Base-by-base conservation (phyloP, 805 yeast species). In the Saturnispora silvae region DNA sequence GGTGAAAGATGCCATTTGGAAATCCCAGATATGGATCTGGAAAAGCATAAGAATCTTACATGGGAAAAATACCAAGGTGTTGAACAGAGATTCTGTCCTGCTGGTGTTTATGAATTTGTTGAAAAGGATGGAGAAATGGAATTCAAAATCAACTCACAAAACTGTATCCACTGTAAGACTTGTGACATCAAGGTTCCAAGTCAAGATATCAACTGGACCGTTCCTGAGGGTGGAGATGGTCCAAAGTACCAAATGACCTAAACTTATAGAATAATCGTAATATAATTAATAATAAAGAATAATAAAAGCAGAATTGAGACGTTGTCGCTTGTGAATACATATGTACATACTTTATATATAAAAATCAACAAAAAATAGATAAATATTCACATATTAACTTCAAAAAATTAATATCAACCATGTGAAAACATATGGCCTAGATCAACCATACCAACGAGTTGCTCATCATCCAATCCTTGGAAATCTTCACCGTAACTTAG, bases 221-320 rank as follows among this genome's bases (percentile, higher is more conserved):
- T 85, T n/a, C 98, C 98, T 6, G 97, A 92, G 64, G 97, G 98
- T 43, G 96, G 97, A 22, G 98, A 82, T 57, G 98, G 98, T 11
- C 98, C 98, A 40, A 92, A 92, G 59, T 92, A 92, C 57, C 78
- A 79, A 57, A 74, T 84, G 78, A 79, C 94, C 5, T 58, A 24
- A 45, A 29, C 11, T 11, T 11, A n/a, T 8, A 22, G 10, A 22
- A 22, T 22, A 8, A 22, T 22, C 7, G 7, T 22, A 22, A 22
- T 22, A 10, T 22, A 22, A n/a, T 22, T 8, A 22, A 8, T 22
- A 22, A 10, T 22, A 22, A 22, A 10, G 10, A 22, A 22, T 22
- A 22, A 8, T 8, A 8, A 22, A 10, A 10, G 10, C 24, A 7
- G 24, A 8, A 22, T 22, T 22, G 10, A 22, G 10, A 22, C n/a